Evolutionary conservation across 2,329 filamentous ascomycete species (phyloP), one percentile per base, ranked within the genome.

Genomic region (Trichoderma sp.): DNA sequence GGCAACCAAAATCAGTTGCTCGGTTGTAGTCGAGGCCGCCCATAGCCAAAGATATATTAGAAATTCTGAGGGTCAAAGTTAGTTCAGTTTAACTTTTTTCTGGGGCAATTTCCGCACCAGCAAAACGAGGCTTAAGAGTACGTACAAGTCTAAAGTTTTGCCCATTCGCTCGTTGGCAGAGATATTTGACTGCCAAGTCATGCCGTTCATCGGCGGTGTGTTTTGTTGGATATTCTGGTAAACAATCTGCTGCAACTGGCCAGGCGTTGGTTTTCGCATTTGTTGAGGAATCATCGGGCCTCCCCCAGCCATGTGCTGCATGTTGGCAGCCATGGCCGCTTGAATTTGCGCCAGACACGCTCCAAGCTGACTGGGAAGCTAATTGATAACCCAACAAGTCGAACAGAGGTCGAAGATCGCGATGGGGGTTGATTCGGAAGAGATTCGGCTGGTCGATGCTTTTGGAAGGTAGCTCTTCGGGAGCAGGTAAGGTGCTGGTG

Each of bases 261-360:
- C 72, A 35, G 64, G 69, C 61, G 71, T 72, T 52, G 74, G 73
- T 57, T 76, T 75, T 69, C 78, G 77, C 72, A 79, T 75, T 69
- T 82, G 81, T 70, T 81, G 79, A 72, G 79, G 79, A 76, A 83
- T 79, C 77, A 83, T 81, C 68, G 80, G 79, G 76, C 79, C 81
- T 71, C 78, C 79, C 69, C 78, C 79, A 75, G 78, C 81, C 84
- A 87, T 86, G 73, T 86, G 85, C 76, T 83, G 83, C 79, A 87
- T 84, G 72, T 86, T 87, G 75, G 83, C 85, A 80, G 86, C 85
- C 86, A 88, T 88, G 78, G 83, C 83, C 81, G 82, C 82, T 70
- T 67, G 67, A 53, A 61, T 67, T 52, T 68, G 68, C 64, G 69
- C 32, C 64, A 69, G 52, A 67, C 72, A 68, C 70, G 67, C 70